Base-by-base conservation (phyloP, 129 eudicot genomes). In the Erigeron canadensis region DNA sequence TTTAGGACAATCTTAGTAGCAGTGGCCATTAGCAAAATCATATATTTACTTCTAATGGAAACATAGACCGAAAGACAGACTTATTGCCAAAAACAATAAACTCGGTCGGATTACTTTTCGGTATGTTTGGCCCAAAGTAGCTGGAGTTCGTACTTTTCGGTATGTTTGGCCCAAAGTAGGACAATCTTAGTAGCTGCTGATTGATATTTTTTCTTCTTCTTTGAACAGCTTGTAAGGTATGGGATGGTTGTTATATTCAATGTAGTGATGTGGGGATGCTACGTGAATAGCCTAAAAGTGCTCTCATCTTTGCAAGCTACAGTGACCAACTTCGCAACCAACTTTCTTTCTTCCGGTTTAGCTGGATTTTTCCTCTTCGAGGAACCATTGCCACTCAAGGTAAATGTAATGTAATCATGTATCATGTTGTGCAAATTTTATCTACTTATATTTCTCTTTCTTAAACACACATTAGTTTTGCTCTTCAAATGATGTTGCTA, bases 221-320 rank as follows among this genome's bases (percentile, higher is more conserved):
- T 65, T 72, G 28, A 77, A 79, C 91, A 95, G 97, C 64, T 90
- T 63, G 28, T 86, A 38, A 90, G 82, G 79, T 95, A 90, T 75
- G 88, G 85, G 28, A 56, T 82, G 63, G 97, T 90, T 40, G 76
- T 95, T 21, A 16, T 88, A 6, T 90, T 84, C 91, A 95, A 90
- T 71, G 89, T 90, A 12, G 57, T 84, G 28, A 95, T 95, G 96
- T 95, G 99, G 99, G 99, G 96, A 66, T 95, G 97, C 82, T 95
- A 87, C 63, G 88, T 86, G 53, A 95, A 90, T 82, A 95, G 97
- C 82, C 75, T 95, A 71, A 90, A 87, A 87, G 96, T 91, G 64
- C 89, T 95, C 61, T 90, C 99, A 18, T 90, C 99, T 72, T 75
- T 95, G 43, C 99, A 95, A 90, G 99, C 99, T 37, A 90, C 99